phyloP scores from a whole-genome alignment of 306 rosid genomes.

The Quercus cerris region DNA sequence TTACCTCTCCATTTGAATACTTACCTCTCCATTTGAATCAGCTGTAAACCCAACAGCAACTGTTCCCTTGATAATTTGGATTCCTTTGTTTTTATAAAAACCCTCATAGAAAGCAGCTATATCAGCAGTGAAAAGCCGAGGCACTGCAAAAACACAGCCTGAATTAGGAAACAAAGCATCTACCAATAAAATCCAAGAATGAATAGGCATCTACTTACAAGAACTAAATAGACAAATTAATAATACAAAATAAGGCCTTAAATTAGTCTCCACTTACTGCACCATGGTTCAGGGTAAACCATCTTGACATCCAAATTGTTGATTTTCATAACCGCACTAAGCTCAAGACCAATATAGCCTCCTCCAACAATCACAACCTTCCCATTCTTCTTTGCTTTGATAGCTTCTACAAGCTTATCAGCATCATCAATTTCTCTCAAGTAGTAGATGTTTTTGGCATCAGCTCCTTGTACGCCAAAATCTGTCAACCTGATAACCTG shows the following conservation, averaged over 20 bases:
- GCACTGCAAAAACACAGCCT: constrained; percentile 60
- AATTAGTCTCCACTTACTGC: constrained; percentile 71
- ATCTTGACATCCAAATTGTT: constrained; percentile 75
- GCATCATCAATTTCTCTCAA: constrained; percentile 95
- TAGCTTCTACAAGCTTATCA: constrained; percentile 64
- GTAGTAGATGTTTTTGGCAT: constrained; percentile 90
- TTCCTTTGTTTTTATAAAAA: constrained; percentile 73
- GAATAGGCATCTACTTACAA: not conserved
- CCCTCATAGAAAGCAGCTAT: constrained; percentile 91
- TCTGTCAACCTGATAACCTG: constrained; percentile 85
- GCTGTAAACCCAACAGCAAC: constrained; percentile 81
- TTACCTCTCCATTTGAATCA: constrained; percentile 79
- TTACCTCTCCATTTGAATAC: constrained; percentile 67
- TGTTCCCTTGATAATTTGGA: constrained; percentile 86
- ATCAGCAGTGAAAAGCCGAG: constrained; percentile 85
- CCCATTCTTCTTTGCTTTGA: constrained; percentile 73
- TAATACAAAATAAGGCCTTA: not conserved
- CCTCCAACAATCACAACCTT: constrained; percentile 97
- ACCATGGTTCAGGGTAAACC: constrained; percentile 99
- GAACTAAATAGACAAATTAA: not conserved
- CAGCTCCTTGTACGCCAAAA: constrained; percentile 95
- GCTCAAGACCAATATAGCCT: constrained; percentile 95
- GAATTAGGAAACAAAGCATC: constrained; percentile 9
- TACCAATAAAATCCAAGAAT: not conserved
- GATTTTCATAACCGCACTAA: constrained; percentile 75